Evolutionary conservation across 306 rosid genomes (phyloP), one percentile per base, ranked within the genome.

Genomic region (Pueraria montana): DNA sequence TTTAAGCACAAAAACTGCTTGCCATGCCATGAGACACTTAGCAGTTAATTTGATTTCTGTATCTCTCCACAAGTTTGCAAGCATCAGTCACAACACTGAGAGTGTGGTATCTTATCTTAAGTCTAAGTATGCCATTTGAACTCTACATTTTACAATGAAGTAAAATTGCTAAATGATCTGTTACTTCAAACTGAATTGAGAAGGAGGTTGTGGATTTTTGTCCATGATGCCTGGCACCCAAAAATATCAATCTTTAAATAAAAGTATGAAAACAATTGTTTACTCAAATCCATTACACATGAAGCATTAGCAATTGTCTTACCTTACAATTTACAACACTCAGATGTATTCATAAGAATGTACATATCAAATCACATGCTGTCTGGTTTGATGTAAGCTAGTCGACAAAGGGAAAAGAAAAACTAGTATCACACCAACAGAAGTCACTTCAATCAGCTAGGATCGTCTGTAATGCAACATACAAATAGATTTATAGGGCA

Each of bases 381-480:
- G 73, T 36, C 76, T 38, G 76, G 14, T 76, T 59, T 64, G 1
- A 27, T 27, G 32, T 27, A 27, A 27, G 32, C 32, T 3, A 27
- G 32, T 27, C 32, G 3, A 3, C 3, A 27, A 27, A 27, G n/a
- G 3, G 32, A 27, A 27, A 27, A 27, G 32, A 3, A 27, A 27
- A 3, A 27, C 32, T 27, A 27, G 32, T 3, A 27, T 27, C 2
- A 34, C 26, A 67, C 72, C 23, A 74, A 78, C 81, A 18, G 30
- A 56, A 79, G 27, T 48, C 30, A 59, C 73, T 77, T 63, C 56
- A 79, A 48, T 50, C 26, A 55, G 63, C 75, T 67, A 45, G 82
- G 42, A 68, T 77, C 86, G n/a, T 32, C 65, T 72, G 67, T 50
- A 86, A 46, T 49, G 18, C 27, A 62, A 77, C 12, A 59, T 24